Evolutionary conservation across 768 basidiomycete species (phyloP), one percentile per base, ranked within the genome.

Genomic region (Russula griseocarnosa): DNA sequence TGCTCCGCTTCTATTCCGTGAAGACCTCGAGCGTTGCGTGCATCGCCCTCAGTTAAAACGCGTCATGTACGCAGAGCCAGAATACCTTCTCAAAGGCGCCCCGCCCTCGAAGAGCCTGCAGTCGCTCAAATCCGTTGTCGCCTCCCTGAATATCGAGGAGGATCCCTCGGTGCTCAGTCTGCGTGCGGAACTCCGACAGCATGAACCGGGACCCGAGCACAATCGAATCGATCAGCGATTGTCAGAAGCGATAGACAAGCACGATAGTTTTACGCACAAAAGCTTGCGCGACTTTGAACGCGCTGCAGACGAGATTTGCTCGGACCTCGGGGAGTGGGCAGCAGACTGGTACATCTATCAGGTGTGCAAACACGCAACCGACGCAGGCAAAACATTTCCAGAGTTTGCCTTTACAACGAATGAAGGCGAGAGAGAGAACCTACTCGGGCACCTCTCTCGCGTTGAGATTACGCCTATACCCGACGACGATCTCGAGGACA

Each of bases 271-370:
- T 65, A 84, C 85, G 0, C 83, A 90, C 69, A 83, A 81, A 69
- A 87, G 86, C 0, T 77, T 92, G 14, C 76, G 77, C 1, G 86
- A 88, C 67, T 83, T 90, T 64, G 72, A 67, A 9, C 72, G 79
- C 20, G 77, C 88, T 0, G 87, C 86, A 0, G 69, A 66, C 1
- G 86, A 81, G 54, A 85, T 91, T 36, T 83, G 82, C 62, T 66
- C 69, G 3, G 87, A 88, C 52, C 70, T 91, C 3, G 89, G 89
- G 1, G 75, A 82, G 0, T 92, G 90, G 90, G 84, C 88, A 0
- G 81, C 87, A 2, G 88, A 91, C 70, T 91, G 89, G 90, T 91
- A 85, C 68, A 79, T 90, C 49, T 79, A 78, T 64, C 76, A 77
- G 44, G 86, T 86, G 38, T 68, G 88, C 46, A 76, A 83, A 58